These are phyloP conservation scores for Marasmius tenuissimus DNA, from an alignment of 1,284 basidiomycete genomes.

Conservation along the genomic window DNA sequence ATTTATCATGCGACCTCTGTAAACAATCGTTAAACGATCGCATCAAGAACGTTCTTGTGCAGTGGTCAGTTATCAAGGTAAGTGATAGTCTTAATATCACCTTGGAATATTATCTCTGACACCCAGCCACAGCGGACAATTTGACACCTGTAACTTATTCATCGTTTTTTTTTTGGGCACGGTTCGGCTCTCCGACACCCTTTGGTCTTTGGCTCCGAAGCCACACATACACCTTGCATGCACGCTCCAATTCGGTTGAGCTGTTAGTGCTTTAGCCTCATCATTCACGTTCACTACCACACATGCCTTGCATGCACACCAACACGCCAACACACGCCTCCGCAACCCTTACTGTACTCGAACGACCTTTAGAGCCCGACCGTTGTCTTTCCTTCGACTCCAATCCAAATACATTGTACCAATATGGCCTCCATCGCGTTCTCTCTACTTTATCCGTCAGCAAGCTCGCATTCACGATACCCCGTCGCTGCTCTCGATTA, in stretches of 20 bases:
- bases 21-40: constrained; percentile 59
- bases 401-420: background rate
- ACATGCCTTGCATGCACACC: too few species aligned
- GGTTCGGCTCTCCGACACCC: background rate
- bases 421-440: background rate
- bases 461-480: constrained; percentile 5
- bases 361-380: background rate
- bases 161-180: background rate
- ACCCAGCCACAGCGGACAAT: constrained; percentile 11
- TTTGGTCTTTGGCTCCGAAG: background rate
- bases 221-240: background rate
- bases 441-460: background rate
- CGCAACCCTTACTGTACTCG: background rate
- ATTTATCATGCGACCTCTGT: constrained; percentile 62
- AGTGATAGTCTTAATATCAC: constrained; percentile 2
- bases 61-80: constrained; percentile 80
- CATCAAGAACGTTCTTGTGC: constrained; percentile 64
- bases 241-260: background rate
- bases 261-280: too few species aligned
- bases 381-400: background rate
- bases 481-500: background rate
- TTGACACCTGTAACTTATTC: background rate
- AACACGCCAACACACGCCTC: too few species aligned
- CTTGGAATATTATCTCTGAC: background rate
- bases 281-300: too few species aligned